Evolutionary conservation across 345 rosid species (phyloP).

Genomic region (Acer yangbiense): DNA sequence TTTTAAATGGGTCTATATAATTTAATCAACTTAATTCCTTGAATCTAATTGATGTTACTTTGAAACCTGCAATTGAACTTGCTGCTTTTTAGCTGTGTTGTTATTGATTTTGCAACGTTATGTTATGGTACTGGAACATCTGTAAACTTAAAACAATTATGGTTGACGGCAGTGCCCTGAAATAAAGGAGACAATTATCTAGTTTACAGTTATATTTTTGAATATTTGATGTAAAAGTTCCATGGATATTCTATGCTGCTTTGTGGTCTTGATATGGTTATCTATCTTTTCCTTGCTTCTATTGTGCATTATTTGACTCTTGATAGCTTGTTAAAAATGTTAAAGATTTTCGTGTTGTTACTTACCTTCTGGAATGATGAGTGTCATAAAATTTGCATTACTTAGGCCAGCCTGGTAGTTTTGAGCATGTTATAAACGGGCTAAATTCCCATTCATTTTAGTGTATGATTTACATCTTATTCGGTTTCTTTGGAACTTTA

Average conservation of each 20-base stretch:
- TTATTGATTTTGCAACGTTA: neutral
- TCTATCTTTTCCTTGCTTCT: neutral
- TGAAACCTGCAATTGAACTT: neutral
- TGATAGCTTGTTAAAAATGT: neutral
- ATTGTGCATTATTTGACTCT: neutral
- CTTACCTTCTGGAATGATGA: neutral
- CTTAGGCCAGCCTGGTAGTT: neutral
- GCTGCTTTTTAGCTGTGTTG: neutral
- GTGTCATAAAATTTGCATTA: neutral
- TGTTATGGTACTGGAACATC: neutral
- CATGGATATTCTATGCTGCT: neutral
- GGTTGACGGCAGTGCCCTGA: neutral
- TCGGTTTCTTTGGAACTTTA: neutral
- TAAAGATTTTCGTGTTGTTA: neutral
- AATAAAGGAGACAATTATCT: neutral
- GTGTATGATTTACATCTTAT: neutral
- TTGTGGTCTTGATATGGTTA: no score
- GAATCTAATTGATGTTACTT: neutral
- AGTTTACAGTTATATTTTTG: neutral
- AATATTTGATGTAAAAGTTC: neutral
- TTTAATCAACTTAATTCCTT: neutral
- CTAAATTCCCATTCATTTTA: neutral
- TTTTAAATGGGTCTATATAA: neutral
- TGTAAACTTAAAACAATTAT: neutral
- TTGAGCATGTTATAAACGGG: neutral